Evolutionary conservation across 1,284 basidiomycete genomes (phyloP).

Genomic region (Trametes hirsuta): DNA sequence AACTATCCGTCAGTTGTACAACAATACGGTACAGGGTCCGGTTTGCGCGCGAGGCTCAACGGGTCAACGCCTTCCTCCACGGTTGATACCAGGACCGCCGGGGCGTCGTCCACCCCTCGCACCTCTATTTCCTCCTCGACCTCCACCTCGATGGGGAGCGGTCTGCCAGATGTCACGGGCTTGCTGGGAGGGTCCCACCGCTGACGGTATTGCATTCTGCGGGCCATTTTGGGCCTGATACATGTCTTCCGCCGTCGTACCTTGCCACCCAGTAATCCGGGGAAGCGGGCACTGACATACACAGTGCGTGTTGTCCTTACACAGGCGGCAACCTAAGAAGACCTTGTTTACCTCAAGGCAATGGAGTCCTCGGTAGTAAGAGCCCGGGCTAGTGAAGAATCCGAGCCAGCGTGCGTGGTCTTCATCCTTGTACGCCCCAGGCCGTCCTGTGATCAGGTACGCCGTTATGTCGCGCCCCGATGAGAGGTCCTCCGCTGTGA

Average conservation of each 20-base stretch:
- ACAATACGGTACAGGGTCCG: too few species aligned
- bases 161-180: conserved; percentile 4
- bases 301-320: conserved; percentile 6
- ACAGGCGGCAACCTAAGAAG: conserved; percentile 3
- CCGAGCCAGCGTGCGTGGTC: background rate
- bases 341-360: background rate
- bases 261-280: background rate
- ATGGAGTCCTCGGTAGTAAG: background rate
- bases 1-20: too few species aligned
- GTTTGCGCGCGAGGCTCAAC: too few species aligned
- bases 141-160: background rate
- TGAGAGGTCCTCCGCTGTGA: background rate
- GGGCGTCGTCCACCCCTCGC: background rate
- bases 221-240: background rate
- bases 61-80: too few species aligned
- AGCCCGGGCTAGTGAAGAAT: background rate
- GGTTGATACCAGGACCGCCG: background rate
- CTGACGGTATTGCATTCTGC: too few species aligned
- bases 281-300: conserved; percentile 3
- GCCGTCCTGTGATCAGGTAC: conserved; percentile 1
- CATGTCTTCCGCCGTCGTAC: background rate
- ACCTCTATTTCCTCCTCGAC: background rate
- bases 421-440: background rate
- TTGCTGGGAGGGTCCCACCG: background rate
- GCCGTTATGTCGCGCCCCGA: background rate